Evolutionary conservation across 345 rosid species (phyloP).

Genomic region (Leavenworthia alabamica): DNA sequence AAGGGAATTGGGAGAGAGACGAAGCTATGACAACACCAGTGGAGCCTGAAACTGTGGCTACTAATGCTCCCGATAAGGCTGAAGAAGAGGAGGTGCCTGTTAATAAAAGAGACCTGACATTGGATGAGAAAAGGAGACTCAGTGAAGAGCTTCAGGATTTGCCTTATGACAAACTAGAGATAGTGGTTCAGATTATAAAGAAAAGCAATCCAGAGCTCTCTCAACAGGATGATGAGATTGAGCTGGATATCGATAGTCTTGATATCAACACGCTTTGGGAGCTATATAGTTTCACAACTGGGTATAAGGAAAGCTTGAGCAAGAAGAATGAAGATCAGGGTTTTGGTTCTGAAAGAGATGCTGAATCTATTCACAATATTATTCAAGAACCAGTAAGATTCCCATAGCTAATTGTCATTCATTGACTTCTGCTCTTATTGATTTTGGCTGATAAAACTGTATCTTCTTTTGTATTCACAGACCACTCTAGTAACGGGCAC

Average conservation of each 20-base stretch:
- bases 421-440: conserved; percentile 15
- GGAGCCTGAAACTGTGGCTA: conserved; percentile 31
- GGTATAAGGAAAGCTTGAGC: conserved; percentile 45
- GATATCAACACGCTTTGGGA: conserved; percentile 93
- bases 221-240: conserved; percentile 85
- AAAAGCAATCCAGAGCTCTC: conserved; percentile 69
- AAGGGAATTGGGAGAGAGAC: conserved; percentile 34
- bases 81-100: conserved; percentile 39
- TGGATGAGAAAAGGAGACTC: conserved; percentile 75
- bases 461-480: conserved; percentile 21
- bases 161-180: conserved; percentile 73
- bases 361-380: conserved; percentile 34
- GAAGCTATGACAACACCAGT: conserved; percentile 37
- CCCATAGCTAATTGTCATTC: not conserved
- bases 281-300: conserved; percentile 55
- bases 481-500: conserved; percentile 12
- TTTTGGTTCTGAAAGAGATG: conserved; percentile 34
- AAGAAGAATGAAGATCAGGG: too few species aligned
- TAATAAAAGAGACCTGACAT: conserved; percentile 54
- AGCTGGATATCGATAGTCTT: conserved; percentile 76
- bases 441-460: not conserved
- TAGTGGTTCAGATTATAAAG: conserved; percentile 75
- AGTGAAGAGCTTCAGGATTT: conserved; percentile 60
- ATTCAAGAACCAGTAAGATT: conserved; percentile 28
- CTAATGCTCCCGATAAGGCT: conserved; percentile 34